Evolutionary conservation across 176 grass and related monocot genomes (phyloP).

Genomic region (Echinochloa phyllopogon): DNA sequence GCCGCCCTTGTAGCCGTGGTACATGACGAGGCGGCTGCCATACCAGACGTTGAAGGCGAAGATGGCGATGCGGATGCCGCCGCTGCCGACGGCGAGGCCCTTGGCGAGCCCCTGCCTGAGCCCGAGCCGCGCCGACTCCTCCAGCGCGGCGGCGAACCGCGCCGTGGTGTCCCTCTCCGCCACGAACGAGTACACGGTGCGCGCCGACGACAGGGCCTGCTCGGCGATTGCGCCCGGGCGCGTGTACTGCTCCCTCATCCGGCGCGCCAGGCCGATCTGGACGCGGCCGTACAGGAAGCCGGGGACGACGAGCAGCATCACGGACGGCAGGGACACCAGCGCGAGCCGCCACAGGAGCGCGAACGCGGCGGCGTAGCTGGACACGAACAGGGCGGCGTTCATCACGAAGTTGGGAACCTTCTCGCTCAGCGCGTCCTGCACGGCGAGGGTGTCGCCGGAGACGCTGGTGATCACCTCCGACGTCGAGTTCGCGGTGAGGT

Average conservation of each 20-base stretch:
- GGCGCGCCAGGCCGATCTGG: constrained; percentile 69
- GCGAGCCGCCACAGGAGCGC: constrained; percentile 72
- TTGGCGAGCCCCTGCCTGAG: constrained; percentile 43
- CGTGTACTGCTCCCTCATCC: constrained; percentile 71
- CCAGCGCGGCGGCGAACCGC: constrained; percentile 64
- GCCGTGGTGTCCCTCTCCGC: constrained; percentile 69
- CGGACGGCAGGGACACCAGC: constrained; percentile 72
- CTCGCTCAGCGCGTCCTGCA: constrained; percentile 92
- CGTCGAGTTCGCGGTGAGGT: constrained; percentile 72
- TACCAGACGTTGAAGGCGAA: constrained; percentile 95
- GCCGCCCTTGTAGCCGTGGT: constrained; percentile 76
- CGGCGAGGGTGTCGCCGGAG: constrained; percentile 79
- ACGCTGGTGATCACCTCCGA: constrained; percentile 91
- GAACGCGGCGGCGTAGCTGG: constrained; percentile 79
- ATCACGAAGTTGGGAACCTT: constrained; percentile 94
- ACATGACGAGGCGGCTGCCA: constrained; percentile 95
- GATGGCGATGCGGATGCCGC: constrained; percentile 83
- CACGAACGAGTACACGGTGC: constrained; percentile 87
- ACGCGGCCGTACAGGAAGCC: constrained; percentile 80
- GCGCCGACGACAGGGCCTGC: constrained; percentile 54
- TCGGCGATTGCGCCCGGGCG: constrained; percentile 58
- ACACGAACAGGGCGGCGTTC: constrained; percentile 67
- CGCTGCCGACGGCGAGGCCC: constrained; percentile 83
- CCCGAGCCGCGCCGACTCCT: constrained; percentile 75
- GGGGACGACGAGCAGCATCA: constrained; percentile 77